Conservation (phyloP, 2,329 filamentous ascomycete species). For the Dendryphion nanum region DNA sequence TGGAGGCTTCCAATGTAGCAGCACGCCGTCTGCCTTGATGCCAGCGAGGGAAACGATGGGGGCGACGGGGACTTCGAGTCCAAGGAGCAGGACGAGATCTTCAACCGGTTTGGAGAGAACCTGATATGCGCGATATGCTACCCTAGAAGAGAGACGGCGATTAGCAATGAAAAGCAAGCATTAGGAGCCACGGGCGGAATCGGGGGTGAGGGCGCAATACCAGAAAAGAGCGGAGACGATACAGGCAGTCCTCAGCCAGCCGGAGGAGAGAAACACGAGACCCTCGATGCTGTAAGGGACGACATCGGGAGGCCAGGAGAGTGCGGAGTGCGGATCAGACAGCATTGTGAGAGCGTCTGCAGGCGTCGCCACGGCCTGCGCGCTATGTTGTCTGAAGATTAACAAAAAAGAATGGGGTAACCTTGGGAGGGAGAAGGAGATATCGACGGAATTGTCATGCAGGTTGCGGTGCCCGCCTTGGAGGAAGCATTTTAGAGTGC, state of each 20-base stretch:
- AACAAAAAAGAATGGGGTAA: no score
- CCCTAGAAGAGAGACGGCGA: constrained; percentile 51
- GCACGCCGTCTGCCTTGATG: constrained; percentile 82
- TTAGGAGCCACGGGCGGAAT: background rate
- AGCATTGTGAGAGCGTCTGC: constrained; percentile 23
- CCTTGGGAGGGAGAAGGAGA: background rate
- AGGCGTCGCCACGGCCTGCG: constrained; percentile 10
- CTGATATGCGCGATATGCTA: constrained; percentile 81
- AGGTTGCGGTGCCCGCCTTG: background rate
- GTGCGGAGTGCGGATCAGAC: constrained; percentile 27
- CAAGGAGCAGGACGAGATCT: constrained; percentile 84
- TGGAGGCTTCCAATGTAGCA: constrained; percentile 85
- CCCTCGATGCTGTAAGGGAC: constrained; percentile 37
- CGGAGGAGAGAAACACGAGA: constrained; percentile 33
- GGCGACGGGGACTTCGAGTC: constrained; percentile 87
- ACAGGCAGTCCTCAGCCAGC: constrained; percentile 36
- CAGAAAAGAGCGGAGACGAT: constrained; percentile 37
- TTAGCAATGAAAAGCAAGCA: no score
- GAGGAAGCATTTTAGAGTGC: no score
- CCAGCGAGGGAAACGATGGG: constrained; percentile 88
- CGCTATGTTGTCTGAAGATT: no score
- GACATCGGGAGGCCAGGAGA: constrained; percentile 34
- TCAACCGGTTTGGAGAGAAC: constrained; percentile 89
- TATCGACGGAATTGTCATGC: background rate
- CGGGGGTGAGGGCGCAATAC: constrained; percentile 14